A percentile compares a stretch with the other conserved stretches of the same genome.
phyloP scores from a whole-genome alignment of 768 basidiomycete species.

The Lactarius akahatsu region DNA sequence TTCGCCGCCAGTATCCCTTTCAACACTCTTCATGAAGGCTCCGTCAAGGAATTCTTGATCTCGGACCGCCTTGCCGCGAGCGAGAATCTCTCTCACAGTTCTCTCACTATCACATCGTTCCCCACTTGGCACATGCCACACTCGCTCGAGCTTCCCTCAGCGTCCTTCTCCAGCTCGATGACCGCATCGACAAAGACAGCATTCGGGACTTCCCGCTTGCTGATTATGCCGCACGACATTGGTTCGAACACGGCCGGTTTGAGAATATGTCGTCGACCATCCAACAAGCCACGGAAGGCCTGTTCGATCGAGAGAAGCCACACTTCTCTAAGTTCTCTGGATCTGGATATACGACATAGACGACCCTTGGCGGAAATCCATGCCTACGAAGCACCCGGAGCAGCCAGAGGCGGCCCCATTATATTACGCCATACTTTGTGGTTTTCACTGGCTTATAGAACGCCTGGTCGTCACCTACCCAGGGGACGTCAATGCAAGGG shows the following conservation, averaged over 20 bases:
- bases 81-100: not conserved
- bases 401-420: not conserved
- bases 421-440: constrained; percentile 4
- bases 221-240: not conserved
- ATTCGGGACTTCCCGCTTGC: not conserved
- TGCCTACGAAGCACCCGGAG: not conserved
- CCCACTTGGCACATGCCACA: not conserved
- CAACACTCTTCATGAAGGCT: too few species aligned
- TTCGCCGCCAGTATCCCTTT: too few species aligned
- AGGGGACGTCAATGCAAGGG: not conserved
- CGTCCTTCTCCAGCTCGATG: not conserved
- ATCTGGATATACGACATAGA: not conserved
- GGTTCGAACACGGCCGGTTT: not conserved
- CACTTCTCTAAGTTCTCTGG: not conserved
- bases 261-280: not conserved
- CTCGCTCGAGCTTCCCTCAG: not conserved
- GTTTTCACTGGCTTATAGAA: not conserved
- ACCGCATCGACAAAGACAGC: not conserved
- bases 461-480: not conserved
- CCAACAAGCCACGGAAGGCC: not conserved
- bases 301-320: not conserved
- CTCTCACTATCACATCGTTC: not conserved
- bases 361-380: not conserved
- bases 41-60: not conserved
- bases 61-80: not conserved